These are phyloP conservation scores for Gracilaria gracilis DNA, from an alignment of 23 red algal species.

Conservation along the genomic window DNA sequence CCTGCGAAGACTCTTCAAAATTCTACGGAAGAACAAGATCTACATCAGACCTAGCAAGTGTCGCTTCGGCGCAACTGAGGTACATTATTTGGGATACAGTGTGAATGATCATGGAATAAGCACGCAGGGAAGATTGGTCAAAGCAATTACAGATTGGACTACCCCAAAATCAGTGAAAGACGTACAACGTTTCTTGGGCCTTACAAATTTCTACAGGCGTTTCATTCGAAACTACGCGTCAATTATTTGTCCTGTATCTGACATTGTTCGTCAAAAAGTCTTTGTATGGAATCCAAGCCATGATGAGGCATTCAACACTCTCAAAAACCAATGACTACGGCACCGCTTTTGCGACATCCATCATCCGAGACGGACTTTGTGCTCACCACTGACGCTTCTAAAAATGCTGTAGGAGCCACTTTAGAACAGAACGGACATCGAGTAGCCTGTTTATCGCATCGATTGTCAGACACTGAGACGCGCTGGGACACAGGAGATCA, in stretches of 20 bases:
- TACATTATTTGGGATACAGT: conserved; percentile 41
- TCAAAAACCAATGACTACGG: conserved; percentile 36
- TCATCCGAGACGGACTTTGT: conserved; percentile 7
- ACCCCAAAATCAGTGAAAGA: conserved; percentile 22
- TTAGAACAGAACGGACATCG: conserved; percentile 58
- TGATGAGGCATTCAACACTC: neutral
- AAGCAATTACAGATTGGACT: conserved; percentile 40
- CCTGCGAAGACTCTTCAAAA: conserved; percentile 22
- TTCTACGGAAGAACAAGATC: conserved; percentile 32
- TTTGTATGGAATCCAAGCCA: conserved; percentile 22
- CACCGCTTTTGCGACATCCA: conserved; percentile 33
- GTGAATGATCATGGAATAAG: conserved; percentile 17
- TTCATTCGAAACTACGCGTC: conserved; percentile 36
- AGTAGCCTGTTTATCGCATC: conserved; percentile 36
- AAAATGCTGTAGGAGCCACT: conserved; percentile 32
- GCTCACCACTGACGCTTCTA: conserved; percentile 30
- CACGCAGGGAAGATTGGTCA: neutral
- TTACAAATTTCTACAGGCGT: conserved; percentile 31
- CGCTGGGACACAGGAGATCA: conserved; percentile 16
- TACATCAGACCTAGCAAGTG: conserved; percentile 40
- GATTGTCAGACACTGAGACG: conserved; percentile 28
- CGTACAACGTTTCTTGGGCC: conserved; percentile 50
- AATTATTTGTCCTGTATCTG: conserved; percentile 15
- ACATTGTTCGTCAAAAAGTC: neutral
- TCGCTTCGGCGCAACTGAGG: conserved; percentile 22